phyloP scores from a whole-genome alignment of 352 stramenopile species.

The Pythium angustatum region DNA sequence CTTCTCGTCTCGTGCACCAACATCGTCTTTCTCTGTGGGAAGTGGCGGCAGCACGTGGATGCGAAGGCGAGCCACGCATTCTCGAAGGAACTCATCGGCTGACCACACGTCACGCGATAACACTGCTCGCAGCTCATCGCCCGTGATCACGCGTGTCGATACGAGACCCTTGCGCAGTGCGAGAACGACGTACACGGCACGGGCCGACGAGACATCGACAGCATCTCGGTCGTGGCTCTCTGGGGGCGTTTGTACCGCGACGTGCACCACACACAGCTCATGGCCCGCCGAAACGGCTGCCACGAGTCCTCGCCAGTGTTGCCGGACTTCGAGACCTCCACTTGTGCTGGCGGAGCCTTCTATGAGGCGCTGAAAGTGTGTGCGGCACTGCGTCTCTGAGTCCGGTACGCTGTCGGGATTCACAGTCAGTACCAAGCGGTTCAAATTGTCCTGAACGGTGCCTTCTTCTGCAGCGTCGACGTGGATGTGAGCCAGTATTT shows the following conservation, averaged over 20 bases:
- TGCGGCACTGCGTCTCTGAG: too few relatives aligned
- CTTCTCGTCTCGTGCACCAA: neutral
- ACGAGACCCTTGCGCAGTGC: slow-evolving; percentile 12
- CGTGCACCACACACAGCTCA: slow-evolving; percentile 17
- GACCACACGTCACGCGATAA: neutral
- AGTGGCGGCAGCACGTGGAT: slow-evolving; percentile 2
- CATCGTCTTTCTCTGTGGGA: neutral
- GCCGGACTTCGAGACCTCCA: neutral
- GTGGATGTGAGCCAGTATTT: slow-evolving; percentile 22
- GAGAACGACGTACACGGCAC: slow-evolving; percentile 9
- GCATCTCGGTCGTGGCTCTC: neutral
- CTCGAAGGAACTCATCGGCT: neutral
- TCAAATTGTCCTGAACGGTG: neutral
- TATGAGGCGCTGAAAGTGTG: neutral
- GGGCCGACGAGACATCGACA: neutral
- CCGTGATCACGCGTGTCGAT: slow-evolving; percentile 4
- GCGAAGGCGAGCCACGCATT: neutral
- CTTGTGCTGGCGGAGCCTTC: neutral
- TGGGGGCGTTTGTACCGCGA: neutral
- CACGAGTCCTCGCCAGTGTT: slow-evolving; percentile 15
- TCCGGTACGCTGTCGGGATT: neutral
- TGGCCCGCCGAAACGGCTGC: neutral
- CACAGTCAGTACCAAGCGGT: neutral
- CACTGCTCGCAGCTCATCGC: neutral
- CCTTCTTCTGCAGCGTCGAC: slow-evolving; percentile 6